Conservation (phyloP, 2,329 filamentous ascomycete genomes). For the Chrysoporthe austroafricana region DNA sequence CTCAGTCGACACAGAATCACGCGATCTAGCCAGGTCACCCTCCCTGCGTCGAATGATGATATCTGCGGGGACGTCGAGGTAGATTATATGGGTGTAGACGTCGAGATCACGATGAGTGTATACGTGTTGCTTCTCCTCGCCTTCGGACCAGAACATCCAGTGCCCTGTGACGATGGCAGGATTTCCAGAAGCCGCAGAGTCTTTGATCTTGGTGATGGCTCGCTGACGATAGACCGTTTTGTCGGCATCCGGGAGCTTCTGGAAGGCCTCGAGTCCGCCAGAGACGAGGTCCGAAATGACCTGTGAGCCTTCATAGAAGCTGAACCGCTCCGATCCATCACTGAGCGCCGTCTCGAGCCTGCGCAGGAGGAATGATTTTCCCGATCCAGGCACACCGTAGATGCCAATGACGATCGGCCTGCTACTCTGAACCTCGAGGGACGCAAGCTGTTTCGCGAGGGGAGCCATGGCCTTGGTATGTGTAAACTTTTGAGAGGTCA, state of each 20-base stretch:
- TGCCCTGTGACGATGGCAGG: background rate
- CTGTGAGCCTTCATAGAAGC: conserved; percentile 2
- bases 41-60: background rate
- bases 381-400: background rate
- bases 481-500: background rate
- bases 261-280: background rate
- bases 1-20: background rate
- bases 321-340: background rate
- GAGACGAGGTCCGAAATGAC: background rate
- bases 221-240: background rate
- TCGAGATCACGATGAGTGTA: background rate
- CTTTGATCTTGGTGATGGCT: background rate
- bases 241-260: background rate
- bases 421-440: background rate
- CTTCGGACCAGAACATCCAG: background rate
- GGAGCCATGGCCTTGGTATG: background rate
- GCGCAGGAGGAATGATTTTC: conserved; percentile 1
- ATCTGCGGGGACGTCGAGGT: background rate
- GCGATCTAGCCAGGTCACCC: background rate
- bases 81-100: background rate
- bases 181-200: background rate
- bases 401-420: background rate
- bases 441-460: background rate
- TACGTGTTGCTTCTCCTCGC: background rate
- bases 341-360: background rate